These are phyloP conservation scores for Gossypium armourianum DNA, from an alignment of 441 rosid genomes.

Conservation along the genomic window DNA sequence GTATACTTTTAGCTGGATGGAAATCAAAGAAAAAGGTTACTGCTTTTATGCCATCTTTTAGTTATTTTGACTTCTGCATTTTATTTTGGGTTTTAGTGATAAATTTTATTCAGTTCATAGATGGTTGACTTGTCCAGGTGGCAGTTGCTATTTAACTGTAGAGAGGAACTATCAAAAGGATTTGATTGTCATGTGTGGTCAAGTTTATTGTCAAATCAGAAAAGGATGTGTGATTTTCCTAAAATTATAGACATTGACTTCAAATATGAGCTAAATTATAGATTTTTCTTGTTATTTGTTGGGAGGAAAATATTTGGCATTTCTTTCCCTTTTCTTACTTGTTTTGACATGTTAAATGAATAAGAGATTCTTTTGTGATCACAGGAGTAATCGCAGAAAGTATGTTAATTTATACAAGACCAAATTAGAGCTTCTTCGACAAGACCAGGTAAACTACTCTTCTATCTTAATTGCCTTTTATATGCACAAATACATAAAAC, in stretches of 20 bases:
- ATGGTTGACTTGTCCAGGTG: background rate
- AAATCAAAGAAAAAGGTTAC: background rate
- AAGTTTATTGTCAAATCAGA: background rate
- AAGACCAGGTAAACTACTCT: conserved; percentile 47
- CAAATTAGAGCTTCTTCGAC: conserved; percentile 60
- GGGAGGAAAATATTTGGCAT: background rate
- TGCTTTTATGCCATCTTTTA: background rate
- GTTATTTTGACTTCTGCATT: background rate
- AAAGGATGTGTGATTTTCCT: background rate
- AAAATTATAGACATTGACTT: background rate
- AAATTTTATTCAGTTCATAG: background rate
- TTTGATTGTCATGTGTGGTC: background rate
- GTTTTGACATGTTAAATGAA: conserved; percentile 14
- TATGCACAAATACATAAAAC: background rate
- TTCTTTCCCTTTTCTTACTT: background rate
- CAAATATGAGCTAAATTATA: background rate
- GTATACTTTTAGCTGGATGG: background rate
- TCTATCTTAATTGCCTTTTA: conserved; percentile 5
- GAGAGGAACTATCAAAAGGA: background rate
- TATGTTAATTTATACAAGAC: conserved; percentile 67
- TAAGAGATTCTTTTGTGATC: conserved; percentile 10
- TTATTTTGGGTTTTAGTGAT: background rate
- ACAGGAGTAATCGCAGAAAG: conserved; percentile 62
- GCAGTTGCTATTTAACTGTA: background rate
- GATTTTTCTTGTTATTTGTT: background rate